These are phyloP conservation scores for Chaetomium olivaceum DNA, from an alignment of 2,329 filamentous ascomycete genomes.

Conservation along the genomic window DNA sequence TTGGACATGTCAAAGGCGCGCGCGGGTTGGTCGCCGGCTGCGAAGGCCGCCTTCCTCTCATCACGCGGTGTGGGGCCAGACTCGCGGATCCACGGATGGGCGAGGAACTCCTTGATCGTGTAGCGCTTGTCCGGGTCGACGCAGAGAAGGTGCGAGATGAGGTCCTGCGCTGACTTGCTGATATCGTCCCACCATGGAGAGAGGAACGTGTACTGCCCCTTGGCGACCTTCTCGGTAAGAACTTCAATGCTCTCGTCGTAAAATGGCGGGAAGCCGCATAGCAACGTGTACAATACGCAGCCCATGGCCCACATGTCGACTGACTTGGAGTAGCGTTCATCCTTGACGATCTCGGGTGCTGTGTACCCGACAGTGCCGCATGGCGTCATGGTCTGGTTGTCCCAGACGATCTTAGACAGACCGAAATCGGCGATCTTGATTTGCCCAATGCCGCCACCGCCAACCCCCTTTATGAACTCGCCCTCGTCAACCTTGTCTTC, in stretches of 20 bases:
- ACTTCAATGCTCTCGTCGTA: constrained; percentile 98
- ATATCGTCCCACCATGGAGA: constrained; percentile 99
- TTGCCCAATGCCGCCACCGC: constrained; percentile 84
- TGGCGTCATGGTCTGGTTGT: constrained; percentile 97
- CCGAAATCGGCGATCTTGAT: constrained; percentile 99
- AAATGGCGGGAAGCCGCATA: constrained; percentile 97
- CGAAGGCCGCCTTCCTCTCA: constrained; percentile 54
- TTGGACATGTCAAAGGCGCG: constrained; percentile 59
- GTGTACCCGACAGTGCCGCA: constrained; percentile 98
- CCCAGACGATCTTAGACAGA: constrained; percentile 97
- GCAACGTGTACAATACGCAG: constrained; percentile 92
- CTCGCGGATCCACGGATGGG: constrained; percentile 88
- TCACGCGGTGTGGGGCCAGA: constrained; percentile 59
- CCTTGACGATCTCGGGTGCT: constrained; percentile 97
- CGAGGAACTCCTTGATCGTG: constrained; percentile 87
- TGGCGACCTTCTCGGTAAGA: constrained; percentile 94
- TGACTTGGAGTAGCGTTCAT: constrained; percentile 97
- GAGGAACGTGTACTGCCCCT: constrained; percentile 94
- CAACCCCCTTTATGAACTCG: constrained; percentile 80
- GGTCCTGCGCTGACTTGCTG: constrained; percentile 88
- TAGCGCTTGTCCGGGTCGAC: constrained; percentile 95
- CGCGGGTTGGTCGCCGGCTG: constrained; percentile 45
- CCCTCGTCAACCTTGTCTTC: constrained; percentile 98
- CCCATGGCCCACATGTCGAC: constrained; percentile 99
- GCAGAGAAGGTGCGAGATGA: constrained; percentile 89